Evolutionary conservation across 352 stramenopile species (phyloP).

Genomic region (Phytophthora megakarya): DNA sequence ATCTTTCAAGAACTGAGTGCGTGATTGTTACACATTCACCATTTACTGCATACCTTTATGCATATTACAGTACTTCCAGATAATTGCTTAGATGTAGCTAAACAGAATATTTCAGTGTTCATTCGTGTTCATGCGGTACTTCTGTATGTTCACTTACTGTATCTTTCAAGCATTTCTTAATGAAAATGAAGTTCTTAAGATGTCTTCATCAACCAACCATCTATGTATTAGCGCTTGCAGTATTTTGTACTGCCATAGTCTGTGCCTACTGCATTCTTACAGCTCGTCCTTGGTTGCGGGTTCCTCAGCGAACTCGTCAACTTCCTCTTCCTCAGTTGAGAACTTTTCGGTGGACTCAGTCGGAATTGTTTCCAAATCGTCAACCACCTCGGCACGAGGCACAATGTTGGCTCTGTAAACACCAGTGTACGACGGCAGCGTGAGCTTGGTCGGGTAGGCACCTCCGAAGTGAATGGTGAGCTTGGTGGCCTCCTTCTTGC

Average conservation of each 20-base stretch:
- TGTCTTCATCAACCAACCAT: too few species aligned
- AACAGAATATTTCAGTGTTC: too few species aligned
- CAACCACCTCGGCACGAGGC: constrained; percentile 35
- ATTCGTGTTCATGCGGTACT: too few species aligned
- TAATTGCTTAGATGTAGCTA: too few species aligned
- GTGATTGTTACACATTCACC: not conserved
- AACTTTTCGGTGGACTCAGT: constrained; percentile 25
- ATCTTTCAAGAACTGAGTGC: constrained; percentile 31
- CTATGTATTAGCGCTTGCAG: constrained; percentile 25
- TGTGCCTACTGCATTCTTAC: constrained; percentile 34
- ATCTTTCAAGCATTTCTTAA: too few species aligned
- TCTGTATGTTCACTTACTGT: too few species aligned
- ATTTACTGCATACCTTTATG: too few species aligned
- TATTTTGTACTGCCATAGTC: constrained; percentile 7
- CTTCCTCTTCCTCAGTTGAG: constrained; percentile 24
- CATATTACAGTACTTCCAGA: too few species aligned
- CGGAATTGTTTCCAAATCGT: constrained; percentile 35
- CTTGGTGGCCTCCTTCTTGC: constrained; percentile 59
- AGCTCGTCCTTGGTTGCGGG: constrained; percentile 54
- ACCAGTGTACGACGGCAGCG: constrained; percentile 61
- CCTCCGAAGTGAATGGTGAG: constrained; percentile 78
- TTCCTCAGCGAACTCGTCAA: constrained; percentile 66
- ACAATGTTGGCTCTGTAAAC: constrained; percentile 72
- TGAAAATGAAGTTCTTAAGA: too few species aligned
- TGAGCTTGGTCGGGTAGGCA: constrained; percentile 72